phyloP scores from a whole-genome alignment of 106 monocot species.

The Alisma plantagoaquatica region DNA sequence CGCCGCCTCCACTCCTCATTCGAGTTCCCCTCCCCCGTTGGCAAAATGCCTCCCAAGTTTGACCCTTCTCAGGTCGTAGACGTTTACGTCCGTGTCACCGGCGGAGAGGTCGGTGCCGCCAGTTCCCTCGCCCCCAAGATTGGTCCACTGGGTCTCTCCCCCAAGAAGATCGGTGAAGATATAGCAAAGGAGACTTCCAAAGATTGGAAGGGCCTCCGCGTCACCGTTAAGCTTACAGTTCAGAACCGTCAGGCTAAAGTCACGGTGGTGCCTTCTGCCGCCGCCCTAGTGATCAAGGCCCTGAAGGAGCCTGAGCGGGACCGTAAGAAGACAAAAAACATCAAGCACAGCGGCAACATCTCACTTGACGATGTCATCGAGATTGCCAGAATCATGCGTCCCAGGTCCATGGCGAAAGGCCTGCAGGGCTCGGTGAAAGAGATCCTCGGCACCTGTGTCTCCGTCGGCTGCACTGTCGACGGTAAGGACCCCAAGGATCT shows the following conservation, averaged over 20 bases:
- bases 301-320: slow-evolving; percentile 65
- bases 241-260: slow-evolving; percentile 72
- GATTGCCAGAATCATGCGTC: slow-evolving; percentile 44
- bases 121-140: slow-evolving; percentile 59
- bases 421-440: slow-evolving; percentile 44
- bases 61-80: slow-evolving; percentile 53
- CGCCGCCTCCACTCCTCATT: background rate
- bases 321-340: slow-evolving; percentile 58
- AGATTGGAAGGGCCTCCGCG: slow-evolving; percentile 70
- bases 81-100: slow-evolving; percentile 60
- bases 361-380: slow-evolving; percentile 54
- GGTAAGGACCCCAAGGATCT: slow-evolving; percentile 64
- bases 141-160: slow-evolving; percentile 55
- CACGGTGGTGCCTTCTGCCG: slow-evolving; percentile 50
- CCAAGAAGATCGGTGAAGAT: slow-evolving; percentile 66
- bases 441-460: slow-evolving; percentile 63
- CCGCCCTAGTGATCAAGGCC: slow-evolving; percentile 60
- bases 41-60: slow-evolving; percentile 49
- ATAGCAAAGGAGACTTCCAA: slow-evolving; percentile 66
- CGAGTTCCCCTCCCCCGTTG: background rate
- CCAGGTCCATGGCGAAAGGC: slow-evolving; percentile 65
- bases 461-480: slow-evolving; percentile 59
- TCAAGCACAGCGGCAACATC: slow-evolving; percentile 63
- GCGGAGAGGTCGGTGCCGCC: slow-evolving; percentile 62
- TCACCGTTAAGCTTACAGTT: slow-evolving; percentile 62